Evolutionary conservation across 1,284 basidiomycete genomes (phyloP).

Genomic region (Phlebopus sp.): DNA sequence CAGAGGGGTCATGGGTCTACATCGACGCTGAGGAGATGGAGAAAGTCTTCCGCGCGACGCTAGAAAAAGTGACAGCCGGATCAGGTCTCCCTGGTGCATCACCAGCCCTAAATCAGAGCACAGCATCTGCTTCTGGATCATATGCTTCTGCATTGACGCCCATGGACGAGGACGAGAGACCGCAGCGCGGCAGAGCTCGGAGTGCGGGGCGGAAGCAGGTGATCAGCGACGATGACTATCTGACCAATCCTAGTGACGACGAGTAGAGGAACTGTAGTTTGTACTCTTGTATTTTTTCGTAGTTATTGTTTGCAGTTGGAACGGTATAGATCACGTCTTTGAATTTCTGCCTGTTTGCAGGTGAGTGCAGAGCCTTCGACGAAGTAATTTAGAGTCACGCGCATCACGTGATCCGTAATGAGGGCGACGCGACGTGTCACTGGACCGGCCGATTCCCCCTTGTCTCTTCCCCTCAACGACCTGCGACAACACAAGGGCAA

Average conservation of each 20-base stretch:
- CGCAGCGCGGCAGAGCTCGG: constrained; percentile 48
- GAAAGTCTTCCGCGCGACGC: constrained; percentile 72
- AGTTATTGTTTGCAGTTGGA: constrained; percentile 2
- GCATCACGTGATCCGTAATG: constrained; percentile 25
- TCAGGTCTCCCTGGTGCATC: constrained; percentile 74
- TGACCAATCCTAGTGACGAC: constrained; percentile 56
- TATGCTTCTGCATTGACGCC: constrained; percentile 71
- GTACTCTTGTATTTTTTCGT: constrained; percentile 12
- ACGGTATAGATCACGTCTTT: too few relatives aligned
- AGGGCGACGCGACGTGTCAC: constrained; percentile 23
- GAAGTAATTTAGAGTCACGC: constrained; percentile 18
- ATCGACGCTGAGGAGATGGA: constrained; percentile 92
- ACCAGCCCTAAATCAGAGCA: constrained; percentile 32
- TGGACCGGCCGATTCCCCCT: constrained; percentile 9
- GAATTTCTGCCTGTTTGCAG: too few relatives aligned
- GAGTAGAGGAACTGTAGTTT: constrained; percentile 33
- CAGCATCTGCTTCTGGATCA: constrained; percentile 43
- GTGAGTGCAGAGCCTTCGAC: too few relatives aligned
- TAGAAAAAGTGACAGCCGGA: constrained; percentile 55
- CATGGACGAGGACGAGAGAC: constrained; percentile 73
- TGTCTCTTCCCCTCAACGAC: constrained; percentile 7
- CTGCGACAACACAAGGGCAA: constrained; percentile 33
- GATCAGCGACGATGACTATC: constrained; percentile 74
- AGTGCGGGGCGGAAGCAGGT: constrained; percentile 62
- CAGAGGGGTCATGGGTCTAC: constrained; percentile 90